phyloP scores from a whole-genome alignment of 768 basidiomycete genomes.

The Suillus americanus region DNA sequence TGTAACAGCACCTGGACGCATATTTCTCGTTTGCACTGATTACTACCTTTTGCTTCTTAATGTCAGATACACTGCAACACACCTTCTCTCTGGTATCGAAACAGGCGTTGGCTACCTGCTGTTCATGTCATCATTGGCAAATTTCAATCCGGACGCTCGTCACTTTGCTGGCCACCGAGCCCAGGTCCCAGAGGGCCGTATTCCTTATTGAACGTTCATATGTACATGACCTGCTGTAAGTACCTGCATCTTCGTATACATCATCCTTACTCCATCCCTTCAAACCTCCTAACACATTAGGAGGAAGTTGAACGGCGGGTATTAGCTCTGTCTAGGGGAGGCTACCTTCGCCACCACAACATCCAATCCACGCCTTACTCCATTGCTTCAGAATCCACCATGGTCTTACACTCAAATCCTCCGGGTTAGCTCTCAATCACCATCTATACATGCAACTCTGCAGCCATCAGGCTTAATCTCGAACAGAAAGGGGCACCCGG shows the following conservation, averaged over 20 bases:
- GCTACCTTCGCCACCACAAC: background rate
- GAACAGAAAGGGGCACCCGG: background rate
- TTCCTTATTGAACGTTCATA: background rate
- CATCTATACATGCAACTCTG: background rate
- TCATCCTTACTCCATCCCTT: background rate
- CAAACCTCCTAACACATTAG: background rate
- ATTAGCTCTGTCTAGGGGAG: background rate
- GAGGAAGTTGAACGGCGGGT: background rate
- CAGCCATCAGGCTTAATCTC: background rate
- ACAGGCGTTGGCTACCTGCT: background rate
- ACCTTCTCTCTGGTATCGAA: background rate
- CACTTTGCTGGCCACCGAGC: background rate
- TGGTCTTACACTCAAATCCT: background rate
- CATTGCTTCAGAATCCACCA: background rate
- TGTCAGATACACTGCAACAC: background rate
- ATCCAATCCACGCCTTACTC: background rate
- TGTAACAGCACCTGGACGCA: conserved; percentile 70
- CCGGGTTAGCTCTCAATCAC: background rate
- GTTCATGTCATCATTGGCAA: background rate
- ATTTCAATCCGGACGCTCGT: background rate
- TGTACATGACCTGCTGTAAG: background rate
- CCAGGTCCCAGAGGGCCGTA: background rate
- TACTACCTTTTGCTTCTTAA: conserved; percentile 35
- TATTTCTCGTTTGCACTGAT: conserved; percentile 70
- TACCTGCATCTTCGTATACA: background rate